phyloP scores from a whole-genome alignment of 139 green algal species.

The Yamagishiella unicocca region DNA sequence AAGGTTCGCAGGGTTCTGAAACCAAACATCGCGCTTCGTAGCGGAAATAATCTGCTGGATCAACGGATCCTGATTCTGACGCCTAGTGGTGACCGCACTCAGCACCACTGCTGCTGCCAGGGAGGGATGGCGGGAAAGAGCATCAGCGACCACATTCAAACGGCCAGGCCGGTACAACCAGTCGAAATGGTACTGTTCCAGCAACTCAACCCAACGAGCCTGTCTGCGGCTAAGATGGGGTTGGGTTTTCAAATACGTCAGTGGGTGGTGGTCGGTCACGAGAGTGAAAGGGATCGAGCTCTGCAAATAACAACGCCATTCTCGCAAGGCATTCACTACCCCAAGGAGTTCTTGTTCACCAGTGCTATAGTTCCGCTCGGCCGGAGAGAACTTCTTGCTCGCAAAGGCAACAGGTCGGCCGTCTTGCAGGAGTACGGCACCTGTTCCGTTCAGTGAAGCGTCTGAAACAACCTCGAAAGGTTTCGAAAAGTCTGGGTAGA shows the following conservation, averaged over 20 bases:
- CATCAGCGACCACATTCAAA: slow-evolving; percentile 22
- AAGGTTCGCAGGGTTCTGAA: not conserved
- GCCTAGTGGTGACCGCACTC: not conserved
- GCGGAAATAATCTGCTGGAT: not conserved
- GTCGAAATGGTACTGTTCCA: slow-evolving; percentile 4
- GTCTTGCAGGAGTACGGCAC: not conserved
- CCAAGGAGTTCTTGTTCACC: not conserved
- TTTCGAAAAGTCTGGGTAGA: not conserved
- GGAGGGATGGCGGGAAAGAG: not conserved
- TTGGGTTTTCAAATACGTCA: not conserved
- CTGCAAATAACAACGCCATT: slow-evolving; percentile 1
- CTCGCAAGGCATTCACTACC: not conserved
- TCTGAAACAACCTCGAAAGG: not conserved
- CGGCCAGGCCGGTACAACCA: slow-evolving; percentile 9
- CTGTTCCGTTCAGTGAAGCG: not conserved
- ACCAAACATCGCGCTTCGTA: not conserved
- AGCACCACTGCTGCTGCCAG: not conserved
- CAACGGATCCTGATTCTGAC: not conserved
- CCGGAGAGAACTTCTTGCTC: not conserved
- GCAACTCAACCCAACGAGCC: slow-evolving; percentile 2
- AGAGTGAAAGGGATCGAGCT: not conserved
- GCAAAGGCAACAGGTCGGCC: not conserved
- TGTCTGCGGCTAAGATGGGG: not conserved
- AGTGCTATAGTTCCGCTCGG: slow-evolving; percentile 10
- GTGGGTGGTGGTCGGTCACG: slow-evolving; percentile 1